phyloP scores from a whole-genome alignment of 257 asterid species.

The Fraxinus pennsylvanica region DNA sequence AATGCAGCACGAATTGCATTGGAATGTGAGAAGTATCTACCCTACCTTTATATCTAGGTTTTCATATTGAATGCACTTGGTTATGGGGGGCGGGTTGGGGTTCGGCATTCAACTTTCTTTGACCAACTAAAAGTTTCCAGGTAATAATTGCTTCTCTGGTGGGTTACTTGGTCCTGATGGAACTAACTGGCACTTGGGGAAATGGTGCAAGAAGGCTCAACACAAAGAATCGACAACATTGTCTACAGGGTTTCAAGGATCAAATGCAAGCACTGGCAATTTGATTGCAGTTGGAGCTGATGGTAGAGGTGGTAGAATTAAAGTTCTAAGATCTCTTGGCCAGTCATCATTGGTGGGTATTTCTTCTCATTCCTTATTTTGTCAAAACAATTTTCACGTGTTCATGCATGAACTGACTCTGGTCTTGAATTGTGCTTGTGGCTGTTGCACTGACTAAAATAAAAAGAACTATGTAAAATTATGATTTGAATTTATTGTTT shows the following conservation, averaged over 20 bases:
- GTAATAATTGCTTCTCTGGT: conserved; percentile 63
- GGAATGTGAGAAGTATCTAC: background rate
- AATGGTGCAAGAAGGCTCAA: conserved; percentile 81
- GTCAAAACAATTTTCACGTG: background rate
- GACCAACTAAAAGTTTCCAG: conserved; percentile 35
- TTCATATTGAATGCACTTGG: background rate
- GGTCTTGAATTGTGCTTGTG: background rate
- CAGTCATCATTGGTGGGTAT: conserved; percentile 61
- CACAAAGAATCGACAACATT: conserved; percentile 38
- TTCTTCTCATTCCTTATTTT: background rate
- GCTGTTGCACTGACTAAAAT: background rate
- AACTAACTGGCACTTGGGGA: conserved; percentile 81
- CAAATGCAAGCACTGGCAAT: conserved; percentile 50
- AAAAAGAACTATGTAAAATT: background rate
- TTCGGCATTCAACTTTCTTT: conserved; percentile 3
- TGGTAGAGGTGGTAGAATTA: conserved; percentile 91
- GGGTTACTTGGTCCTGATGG: conserved; percentile 85
- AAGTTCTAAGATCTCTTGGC: conserved; percentile 66
- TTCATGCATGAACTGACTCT: background rate
- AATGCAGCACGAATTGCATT: background rate
- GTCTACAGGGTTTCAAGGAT: conserved; percentile 36
- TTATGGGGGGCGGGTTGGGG: background rate
- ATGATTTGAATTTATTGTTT: conserved; percentile 1
- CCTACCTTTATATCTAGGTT: background rate
- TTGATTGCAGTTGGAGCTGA: conserved; percentile 91